A percentile compares a stretch with the other conserved stretches of the same genome.
phyloP scores from a whole-genome alignment of 805 yeast species.

The Candida oleophila region DNA sequence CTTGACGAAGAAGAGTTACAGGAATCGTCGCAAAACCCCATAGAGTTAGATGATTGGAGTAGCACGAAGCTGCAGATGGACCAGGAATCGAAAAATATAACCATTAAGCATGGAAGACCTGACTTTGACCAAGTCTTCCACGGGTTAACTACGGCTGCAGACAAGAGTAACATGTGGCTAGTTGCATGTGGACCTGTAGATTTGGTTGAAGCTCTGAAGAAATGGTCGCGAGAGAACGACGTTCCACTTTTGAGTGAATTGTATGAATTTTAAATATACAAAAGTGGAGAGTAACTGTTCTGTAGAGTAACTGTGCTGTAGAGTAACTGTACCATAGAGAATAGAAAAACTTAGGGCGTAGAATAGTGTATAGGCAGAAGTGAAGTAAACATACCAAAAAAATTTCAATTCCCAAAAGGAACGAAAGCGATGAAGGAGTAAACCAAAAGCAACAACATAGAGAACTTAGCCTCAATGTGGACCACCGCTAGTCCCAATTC shows the following conservation, averaged over 20 bases:
- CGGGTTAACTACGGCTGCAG: conserved; percentile 24
- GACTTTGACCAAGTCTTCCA: conserved; percentile 31
- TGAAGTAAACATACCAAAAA: no score
- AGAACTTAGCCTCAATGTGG: no score
- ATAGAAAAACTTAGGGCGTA: no score
- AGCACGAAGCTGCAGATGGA: conserved; percentile 34
- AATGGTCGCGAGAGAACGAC: conserved; percentile 34
- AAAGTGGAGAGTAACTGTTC: no score
- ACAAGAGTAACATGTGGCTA: conserved; percentile 46
- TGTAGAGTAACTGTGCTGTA: no score
- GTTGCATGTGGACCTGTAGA: conserved; percentile 59
- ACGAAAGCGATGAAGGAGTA: no score
- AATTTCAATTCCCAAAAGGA: no score
- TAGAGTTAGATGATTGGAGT: conserved; percentile 15
- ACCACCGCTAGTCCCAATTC: no score
- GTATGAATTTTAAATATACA: conserved; percentile 37
- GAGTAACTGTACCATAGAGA: no score
- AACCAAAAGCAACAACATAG: no score
- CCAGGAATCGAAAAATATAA: conserved; percentile 36
- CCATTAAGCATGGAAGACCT: conserved; percentile 43
- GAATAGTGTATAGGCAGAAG: no score
- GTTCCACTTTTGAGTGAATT: conserved; percentile 45
- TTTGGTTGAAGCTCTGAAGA: conserved; percentile 39
- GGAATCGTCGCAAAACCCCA: not conserved
- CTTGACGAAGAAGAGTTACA: conserved; percentile 1